These are phyloP conservation scores for Starmera dryadoides DNA, from an alignment of 805 yeast species.

Conservation along the genomic window DNA sequence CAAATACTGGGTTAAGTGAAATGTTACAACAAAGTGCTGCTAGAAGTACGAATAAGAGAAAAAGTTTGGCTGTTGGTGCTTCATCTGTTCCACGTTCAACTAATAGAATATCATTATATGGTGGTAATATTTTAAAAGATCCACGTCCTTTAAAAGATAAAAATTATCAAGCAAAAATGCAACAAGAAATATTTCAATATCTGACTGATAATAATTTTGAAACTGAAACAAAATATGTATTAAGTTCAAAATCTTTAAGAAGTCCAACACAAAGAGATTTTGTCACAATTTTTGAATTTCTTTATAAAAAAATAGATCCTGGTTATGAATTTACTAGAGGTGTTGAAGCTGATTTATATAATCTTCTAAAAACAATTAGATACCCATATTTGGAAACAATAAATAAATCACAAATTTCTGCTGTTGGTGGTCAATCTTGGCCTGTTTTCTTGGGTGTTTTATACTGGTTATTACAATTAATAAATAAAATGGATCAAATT, in stretches of 20 bases:
- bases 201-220: constrained; percentile 61
- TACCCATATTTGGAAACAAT: constrained; percentile 80
- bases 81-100: constrained; percentile 3
- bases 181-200: constrained; percentile 61
- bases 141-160: constrained; percentile 76
- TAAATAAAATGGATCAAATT: constrained; percentile 30
- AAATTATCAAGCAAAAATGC: constrained; percentile 56
- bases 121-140: constrained; percentile 33
- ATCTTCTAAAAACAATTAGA: constrained; percentile 52
- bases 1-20: constrained; percentile 17
- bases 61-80: constrained; percentile 9
- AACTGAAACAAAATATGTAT: constrained; percentile 62
- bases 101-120: constrained; percentile 18
- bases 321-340: constrained; percentile 61
- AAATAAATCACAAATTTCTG: constrained; percentile 79
- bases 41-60: constrained; percentile 15
- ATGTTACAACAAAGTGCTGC: constrained; percentile 20
- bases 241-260: constrained; percentile 55
- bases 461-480: constrained; percentile 70
- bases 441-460: constrained; percentile 74
- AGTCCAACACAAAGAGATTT: constrained; percentile 88
- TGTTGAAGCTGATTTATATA: constrained; percentile 70
- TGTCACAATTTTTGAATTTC: constrained; percentile 68
- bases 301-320: constrained; percentile 74
- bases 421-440: constrained; percentile 91